Evolutionary conservation across 768 basidiomycete genomes (phyloP), one percentile per base, ranked within the genome.

Genomic region (Mycena latifolia): DNA sequence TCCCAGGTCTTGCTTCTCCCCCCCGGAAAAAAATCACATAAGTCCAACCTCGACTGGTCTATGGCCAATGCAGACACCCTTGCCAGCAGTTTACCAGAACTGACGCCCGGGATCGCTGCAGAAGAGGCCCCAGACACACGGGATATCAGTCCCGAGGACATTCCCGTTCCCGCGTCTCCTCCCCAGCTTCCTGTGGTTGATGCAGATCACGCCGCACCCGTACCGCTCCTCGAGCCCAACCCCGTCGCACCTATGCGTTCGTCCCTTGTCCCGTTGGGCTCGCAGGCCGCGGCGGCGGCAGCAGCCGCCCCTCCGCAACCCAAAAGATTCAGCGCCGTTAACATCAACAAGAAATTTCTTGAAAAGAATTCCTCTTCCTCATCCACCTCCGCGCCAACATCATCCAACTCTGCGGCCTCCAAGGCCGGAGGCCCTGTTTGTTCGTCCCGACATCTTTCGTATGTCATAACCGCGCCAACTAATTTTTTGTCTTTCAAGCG

Each of bases 321-420:
- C 31, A 99, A 98, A 84, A 90, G 92, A 74, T 96, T 96, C 78
- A 93, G 84, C 75, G 88, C 94, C 29, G 88, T 95, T 67, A 95
- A 95, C 75, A 94, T 98, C 78, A 97, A 94, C 83, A 97, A 96
- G 88, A 95, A 94, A 79, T 99, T 98, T 78, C 82, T 98, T 46
- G 93, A 95, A 82, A 97, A 96, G 85, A 92, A 91, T 60, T 67
- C 66, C 24, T 89, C 89, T 8, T 77, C 89, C 46, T 81, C 88
- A 45, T 82, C 89, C 27, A 78, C 81, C 51, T 75, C 87, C 27
- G 73, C 82, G 37, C 79, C 86, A 22, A 72, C 81, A 53, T 79
- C 84, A 28, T 78, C 85, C 24, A 75, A 76, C 54, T 81, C 84
- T 33, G 74, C 81, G 51, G 72, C 82, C 45, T 69, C 78, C 62